These are phyloP conservation scores for Suillus sp. DNA, from an alignment of 768 basidiomycete species.

Conservation along the genomic window DNA sequence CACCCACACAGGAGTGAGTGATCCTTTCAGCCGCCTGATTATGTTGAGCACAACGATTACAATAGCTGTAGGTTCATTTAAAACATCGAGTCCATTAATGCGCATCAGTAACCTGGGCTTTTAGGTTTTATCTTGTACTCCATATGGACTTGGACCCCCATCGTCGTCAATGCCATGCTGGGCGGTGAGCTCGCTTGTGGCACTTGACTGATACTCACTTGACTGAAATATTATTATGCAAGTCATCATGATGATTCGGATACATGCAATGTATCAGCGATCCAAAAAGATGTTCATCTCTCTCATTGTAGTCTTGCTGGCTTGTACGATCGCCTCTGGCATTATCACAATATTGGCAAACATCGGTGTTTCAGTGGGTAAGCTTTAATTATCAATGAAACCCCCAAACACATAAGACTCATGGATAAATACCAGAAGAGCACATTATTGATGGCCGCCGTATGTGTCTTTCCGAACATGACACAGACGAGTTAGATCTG, in stretches of 20 bases:
- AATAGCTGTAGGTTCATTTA: not conserved
- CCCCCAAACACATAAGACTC: not conserved
- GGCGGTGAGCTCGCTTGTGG: not conserved
- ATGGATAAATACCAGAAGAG: not conserved
- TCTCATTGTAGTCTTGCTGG: not conserved
- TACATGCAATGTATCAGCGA: not conserved
- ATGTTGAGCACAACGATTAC: not conserved
- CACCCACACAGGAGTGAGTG: not conserved
- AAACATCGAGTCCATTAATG: not conserved
- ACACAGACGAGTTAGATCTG: not conserved
- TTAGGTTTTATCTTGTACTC: not conserved
- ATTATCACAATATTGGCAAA: not conserved
- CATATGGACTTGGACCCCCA: not conserved
- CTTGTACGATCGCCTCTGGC: not conserved
- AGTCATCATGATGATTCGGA: not conserved
- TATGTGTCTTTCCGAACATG: not conserved
- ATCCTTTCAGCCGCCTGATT: not conserved
- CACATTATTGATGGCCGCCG: not conserved
- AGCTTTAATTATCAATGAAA: not conserved
- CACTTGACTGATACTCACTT: not conserved
- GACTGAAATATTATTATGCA: not conserved
- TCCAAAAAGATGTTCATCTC: not conserved
- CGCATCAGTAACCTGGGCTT: not conserved
- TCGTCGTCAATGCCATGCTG: not conserved
- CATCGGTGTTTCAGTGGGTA: not conserved